Conservation (phyloP, 805 yeast genomes). For the Candida endomychidarum region DNA sequence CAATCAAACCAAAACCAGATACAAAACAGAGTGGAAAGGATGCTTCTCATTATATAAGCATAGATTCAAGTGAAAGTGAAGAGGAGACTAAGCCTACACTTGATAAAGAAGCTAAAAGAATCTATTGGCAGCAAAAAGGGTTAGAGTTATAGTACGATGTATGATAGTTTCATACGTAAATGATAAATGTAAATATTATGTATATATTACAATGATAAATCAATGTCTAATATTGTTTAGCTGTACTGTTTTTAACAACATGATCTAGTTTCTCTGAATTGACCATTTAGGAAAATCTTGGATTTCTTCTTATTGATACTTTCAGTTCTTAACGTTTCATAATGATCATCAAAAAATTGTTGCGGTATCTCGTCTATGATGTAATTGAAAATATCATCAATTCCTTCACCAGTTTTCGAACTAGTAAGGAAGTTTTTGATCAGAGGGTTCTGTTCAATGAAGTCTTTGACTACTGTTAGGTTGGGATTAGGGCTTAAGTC, state of each 20-base stretch:
- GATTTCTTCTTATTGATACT: slow-evolving; percentile 7
- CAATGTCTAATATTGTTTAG: too few species aligned
- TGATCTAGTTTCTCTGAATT: slow-evolving; percentile 4
- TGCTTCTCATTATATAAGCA: slow-evolving; percentile 7
- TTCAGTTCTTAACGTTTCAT: slow-evolving; percentile 8
- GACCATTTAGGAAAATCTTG: slow-evolving; percentile 12
- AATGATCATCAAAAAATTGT: slow-evolving; percentile 25
- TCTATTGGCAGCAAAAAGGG: slow-evolving; percentile 45
- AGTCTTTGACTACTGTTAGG: slow-evolving; percentile 11
- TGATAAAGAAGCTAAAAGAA: slow-evolving; percentile 36
- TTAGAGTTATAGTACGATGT: slow-evolving; percentile 33
- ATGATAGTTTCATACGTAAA: too few species aligned
- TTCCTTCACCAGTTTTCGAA: slow-evolving; percentile 70
- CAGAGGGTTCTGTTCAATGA: slow-evolving; percentile 18
- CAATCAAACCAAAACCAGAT: too few species aligned
- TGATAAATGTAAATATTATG: slow-evolving; percentile 6
- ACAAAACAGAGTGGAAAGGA: slow-evolving; percentile 14
- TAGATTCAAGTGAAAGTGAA: slow-evolving; percentile 8
- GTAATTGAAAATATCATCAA: slow-evolving; percentile 37
- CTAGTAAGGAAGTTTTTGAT: slow-evolving; percentile 47
- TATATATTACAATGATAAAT: background rate
- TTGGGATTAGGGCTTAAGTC: slow-evolving; percentile 49
- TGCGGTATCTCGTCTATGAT: slow-evolving; percentile 32
- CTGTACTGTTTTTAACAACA: too few species aligned
- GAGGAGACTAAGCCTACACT: slow-evolving; percentile 20